These are phyloP conservation scores for Puccinia brachypodii DNA, from an alignment of 1,284 basidiomycete species.

Conservation along the genomic window DNA sequence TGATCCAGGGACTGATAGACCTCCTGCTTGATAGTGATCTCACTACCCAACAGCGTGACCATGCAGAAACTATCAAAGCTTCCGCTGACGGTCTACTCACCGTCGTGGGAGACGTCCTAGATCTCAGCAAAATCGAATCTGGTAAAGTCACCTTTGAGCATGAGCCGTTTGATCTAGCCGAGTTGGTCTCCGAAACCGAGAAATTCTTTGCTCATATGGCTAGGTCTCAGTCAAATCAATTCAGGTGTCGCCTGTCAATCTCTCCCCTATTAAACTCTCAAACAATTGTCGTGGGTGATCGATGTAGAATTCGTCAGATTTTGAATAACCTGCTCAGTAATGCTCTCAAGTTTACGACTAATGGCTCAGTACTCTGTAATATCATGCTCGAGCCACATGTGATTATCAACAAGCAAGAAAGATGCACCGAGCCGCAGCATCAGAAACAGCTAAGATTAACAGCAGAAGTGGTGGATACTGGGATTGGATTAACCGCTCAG, in stretches of 20 bases:
- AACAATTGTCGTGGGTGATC: slow-evolving; percentile 54
- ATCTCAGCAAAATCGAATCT: slow-evolving; percentile 56
- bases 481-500: slow-evolving; percentile 21
- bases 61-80: slow-evolving; percentile 56
- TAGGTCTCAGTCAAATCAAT: slow-evolving; percentile 54
- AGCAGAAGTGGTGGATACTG: slow-evolving; percentile 16
- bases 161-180: slow-evolving; percentile 53
- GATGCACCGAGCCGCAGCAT: background rate
- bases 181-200: slow-evolving; percentile 46
- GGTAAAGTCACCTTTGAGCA: slow-evolving; percentile 56
- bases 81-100: slow-evolving; percentile 55
- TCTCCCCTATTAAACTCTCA: slow-evolving; percentile 50
- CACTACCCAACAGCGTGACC: slow-evolving; percentile 54
- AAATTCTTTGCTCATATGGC: slow-evolving; percentile 54
- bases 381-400: slow-evolving; percentile 1
- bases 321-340: slow-evolving; percentile 56
- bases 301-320: slow-evolving; percentile 54
- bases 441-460: slow-evolving; percentile 8
- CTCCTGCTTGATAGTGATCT: slow-evolving; percentile 54
- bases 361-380: slow-evolving; percentile 46
- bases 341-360: slow-evolving; percentile 55
- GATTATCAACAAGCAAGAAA: background rate
- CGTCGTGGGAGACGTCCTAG: slow-evolving; percentile 56
- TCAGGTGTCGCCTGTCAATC: slow-evolving; percentile 49
- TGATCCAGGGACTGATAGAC: slow-evolving; percentile 55